Conservation (phyloP, 495 filamentous ascomycete species). For the Chaetomium tenue region DNA sequence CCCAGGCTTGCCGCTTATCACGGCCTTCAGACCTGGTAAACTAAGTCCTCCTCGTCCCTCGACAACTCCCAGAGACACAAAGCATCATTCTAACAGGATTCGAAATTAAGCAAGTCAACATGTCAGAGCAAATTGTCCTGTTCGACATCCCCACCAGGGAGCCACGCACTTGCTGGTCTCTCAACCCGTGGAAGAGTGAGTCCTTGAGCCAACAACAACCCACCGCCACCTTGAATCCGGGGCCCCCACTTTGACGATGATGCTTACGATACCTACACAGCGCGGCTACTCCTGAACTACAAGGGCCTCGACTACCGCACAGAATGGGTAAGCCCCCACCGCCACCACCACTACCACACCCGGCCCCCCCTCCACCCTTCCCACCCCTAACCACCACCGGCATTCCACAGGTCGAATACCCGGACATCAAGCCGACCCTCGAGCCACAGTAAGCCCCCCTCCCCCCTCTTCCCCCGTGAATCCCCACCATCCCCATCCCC, state of each 20-base stretch:
- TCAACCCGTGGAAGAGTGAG: slow-evolving; percentile 63
- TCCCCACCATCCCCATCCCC: background rate
- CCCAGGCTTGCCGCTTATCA: no score
- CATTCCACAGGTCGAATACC: slow-evolving; percentile 51
- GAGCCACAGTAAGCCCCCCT: slow-evolving; percentile 30
- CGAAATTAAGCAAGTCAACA: background rate
- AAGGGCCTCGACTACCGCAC: slow-evolving; percentile 63
- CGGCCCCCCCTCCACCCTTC: background rate
- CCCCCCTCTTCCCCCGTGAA: no score
- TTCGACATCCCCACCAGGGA: slow-evolving; percentile 57
- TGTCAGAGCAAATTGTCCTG: slow-evolving; percentile 42
- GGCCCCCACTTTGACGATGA: background rate
- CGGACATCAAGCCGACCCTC: slow-evolving; percentile 50
- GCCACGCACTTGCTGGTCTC: slow-evolving; percentile 49
- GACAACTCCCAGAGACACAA: background rate
- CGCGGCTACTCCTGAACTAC: slow-evolving; percentile 58
- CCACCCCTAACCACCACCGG: background rate
- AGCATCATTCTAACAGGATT: background rate
- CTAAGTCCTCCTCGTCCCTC: no score
- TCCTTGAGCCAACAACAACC: background rate
- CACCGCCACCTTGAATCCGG: no score
- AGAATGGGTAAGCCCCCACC: slow-evolving; percentile 49
- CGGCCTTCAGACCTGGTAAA: no score
- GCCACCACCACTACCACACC: background rate
- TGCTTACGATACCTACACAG: slow-evolving; percentile 34